Evolutionary conservation across 1,139 yeast species (phyloP).

Genomic region (Suhomyces coccinellae): DNA sequence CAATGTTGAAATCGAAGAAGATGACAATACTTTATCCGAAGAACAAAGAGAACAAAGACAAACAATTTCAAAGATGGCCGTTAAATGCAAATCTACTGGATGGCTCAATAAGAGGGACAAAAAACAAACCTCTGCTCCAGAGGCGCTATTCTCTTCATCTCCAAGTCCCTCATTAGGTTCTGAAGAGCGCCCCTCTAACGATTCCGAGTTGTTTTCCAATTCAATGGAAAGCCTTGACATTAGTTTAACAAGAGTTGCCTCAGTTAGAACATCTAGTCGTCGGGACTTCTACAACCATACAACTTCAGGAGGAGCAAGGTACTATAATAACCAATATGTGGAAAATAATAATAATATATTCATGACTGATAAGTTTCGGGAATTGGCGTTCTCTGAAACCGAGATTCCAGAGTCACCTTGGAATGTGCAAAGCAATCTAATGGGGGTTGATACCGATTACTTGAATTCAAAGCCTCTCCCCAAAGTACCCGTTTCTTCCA

Average conservation of each 20-base stretch:
- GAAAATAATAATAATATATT: conserved; percentile 23
- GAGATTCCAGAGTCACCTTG: conserved; percentile 1
- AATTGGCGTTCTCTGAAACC: conserved; percentile 3
- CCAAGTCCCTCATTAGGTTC: background rate
- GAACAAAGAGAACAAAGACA: conserved; percentile 23
- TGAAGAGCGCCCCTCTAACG: conserved; percentile 8
- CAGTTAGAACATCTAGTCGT: conserved; percentile 38
- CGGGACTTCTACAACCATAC: conserved; percentile 42
- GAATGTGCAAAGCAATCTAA: conserved; percentile 15
- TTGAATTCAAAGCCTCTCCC: conserved; percentile 22
- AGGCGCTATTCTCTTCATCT: background rate
- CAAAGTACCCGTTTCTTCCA: conserved; percentile 15
- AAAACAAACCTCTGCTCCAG: background rate
- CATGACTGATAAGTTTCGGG: conserved; percentile 8
- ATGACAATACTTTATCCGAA: conserved; percentile 1
- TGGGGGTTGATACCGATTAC: conserved; percentile 40
- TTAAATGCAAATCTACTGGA: conserved; percentile 57
- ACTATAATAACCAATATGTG: conserved; percentile 9
- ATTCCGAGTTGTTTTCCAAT: conserved; percentile 1
- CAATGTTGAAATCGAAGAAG: conserved; percentile 21
- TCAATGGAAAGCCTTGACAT: conserved; percentile 20
- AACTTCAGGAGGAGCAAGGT: conserved; percentile 28
- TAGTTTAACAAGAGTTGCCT: conserved; percentile 35
- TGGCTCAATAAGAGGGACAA: conserved; percentile 44
- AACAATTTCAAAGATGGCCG: conserved; percentile 53